Evolutionary conservation across 2,329 filamentous ascomycete genomes (phyloP), one percentile per base, ranked within the genome.

Genomic region (Penicillium sp.): DNA sequence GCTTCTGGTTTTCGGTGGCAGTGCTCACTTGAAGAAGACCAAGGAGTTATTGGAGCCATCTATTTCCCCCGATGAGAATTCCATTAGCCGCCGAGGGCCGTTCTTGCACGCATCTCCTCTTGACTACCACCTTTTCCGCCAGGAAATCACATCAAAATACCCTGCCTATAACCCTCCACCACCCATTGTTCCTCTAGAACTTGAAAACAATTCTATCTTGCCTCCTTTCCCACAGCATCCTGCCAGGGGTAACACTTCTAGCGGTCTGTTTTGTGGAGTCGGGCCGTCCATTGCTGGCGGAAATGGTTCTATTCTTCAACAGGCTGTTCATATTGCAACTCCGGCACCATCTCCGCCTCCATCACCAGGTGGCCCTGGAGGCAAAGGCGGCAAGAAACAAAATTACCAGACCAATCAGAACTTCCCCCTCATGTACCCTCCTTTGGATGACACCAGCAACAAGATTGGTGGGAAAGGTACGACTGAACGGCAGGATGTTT

Each of bases 341-440:
- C 95, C 95, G 0, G 93, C 93, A 0, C 95, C 95, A 1, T 99
- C 95, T 0, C 95, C 95, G 25, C 95, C 95, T 0, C 95, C 95
- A 1, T 97, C 93, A 1, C 95, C 95, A 10, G 88, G 89, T 33
- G 93, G 85, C 1, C 84, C 85, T 3, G 85, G 92, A 26, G 92
- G 92, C 0, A 99, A 98, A 74, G 91, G 90, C 52, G 93, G 90
- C 1, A 99, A 99, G 81, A 99, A 99, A 72, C 95, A 99, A 70
- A 99, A 98, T 66, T 99, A 99, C 69, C 95, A 99, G 74, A 99
- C 95, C 0, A 99, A 99, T 70, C 95, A 99, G 68, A 95, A 97
- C 71, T 98, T 99, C 63, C 95, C 95, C 0, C 98, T 99, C 70
- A 87, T 99, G 78, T 99, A 99, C 66, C 95, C 95, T 2, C 95